A percentile compares a stretch with the other conserved stretches of the same genome.
Conservation (phyloP, 768 basidiomycete genomes). For the Rickenella mellea region DNA sequence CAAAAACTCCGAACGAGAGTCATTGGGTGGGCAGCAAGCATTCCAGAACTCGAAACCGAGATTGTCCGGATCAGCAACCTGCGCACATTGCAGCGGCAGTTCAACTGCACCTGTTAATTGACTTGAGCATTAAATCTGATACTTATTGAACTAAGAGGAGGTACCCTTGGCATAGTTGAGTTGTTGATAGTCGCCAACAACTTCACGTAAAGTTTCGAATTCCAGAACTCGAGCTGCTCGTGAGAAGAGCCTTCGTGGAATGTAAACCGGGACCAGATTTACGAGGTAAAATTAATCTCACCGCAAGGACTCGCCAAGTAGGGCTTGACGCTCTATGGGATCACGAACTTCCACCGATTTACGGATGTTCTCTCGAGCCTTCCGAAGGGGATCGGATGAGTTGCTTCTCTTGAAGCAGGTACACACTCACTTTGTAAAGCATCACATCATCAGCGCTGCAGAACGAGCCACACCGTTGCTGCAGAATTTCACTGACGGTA, state of each 20-base stretch:
- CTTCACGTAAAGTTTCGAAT: constrained; percentile 75
- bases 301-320: constrained; percentile 83
- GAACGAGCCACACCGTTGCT: constrained; percentile 93
- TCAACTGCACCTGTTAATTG: constrained; percentile 60
- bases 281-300: constrained; percentile 21
- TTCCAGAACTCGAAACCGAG: constrained; percentile 72
- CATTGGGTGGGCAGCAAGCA: constrained; percentile 45
- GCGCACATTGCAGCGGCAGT: constrained; percentile 77
- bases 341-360: constrained; percentile 79
- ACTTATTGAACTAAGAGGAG: constrained; percentile 5
- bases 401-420: constrained; percentile 1
- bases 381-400: not conserved
- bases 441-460: constrained; percentile 98
- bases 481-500: constrained; percentile 89
- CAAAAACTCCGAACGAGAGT: constrained; percentile 47
- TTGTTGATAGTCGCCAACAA: constrained; percentile 83
- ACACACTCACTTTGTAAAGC: constrained; percentile 72
- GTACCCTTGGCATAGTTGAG: constrained; percentile 75
- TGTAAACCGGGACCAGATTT: not conserved
- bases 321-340: constrained; percentile 63
- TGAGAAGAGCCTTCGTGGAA: constrained; percentile 60
- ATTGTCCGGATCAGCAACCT: constrained; percentile 65
- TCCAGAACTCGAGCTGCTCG: constrained; percentile 83
- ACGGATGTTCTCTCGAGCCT: constrained; percentile 92
- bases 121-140: not conserved